A percentile compares a stretch with the other conserved stretches of the same genome.
Conservation (phyloP, 1,139 yeast species). For the Candida pseudoviswanathii region DNA sequence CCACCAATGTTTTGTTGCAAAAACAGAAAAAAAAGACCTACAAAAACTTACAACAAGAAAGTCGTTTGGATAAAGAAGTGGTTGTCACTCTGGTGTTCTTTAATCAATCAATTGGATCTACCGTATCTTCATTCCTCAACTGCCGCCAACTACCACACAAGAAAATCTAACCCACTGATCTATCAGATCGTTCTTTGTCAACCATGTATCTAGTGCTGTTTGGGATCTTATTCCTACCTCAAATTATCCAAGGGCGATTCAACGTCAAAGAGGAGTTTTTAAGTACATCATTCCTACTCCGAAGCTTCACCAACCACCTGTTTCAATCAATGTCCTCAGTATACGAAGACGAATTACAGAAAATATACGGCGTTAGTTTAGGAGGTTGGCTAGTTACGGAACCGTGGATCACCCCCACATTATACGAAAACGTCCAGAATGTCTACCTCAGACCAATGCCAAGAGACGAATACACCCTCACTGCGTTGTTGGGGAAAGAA, state of each 20-base stretch:
- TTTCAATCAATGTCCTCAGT: constrained; percentile 8
- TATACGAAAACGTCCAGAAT: constrained; percentile 20
- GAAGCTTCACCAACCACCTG: background rate
- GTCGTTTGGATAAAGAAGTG: too few relatives aligned
- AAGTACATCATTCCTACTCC: background rate
- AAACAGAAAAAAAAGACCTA: background rate
- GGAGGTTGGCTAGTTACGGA: constrained; percentile 34
- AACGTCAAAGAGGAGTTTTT: constrained; percentile 1
- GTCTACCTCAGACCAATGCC: constrained; percentile 18
- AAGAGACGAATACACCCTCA: constrained; percentile 24
- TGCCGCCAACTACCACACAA: background rate
- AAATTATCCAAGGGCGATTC: background rate
- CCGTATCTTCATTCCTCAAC: background rate
- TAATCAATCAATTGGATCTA: background rate
- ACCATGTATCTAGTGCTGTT: background rate
- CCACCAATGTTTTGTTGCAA: background rate
- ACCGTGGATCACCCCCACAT: constrained; percentile 29
- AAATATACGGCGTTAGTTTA: constrained; percentile 25
- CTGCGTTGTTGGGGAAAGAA: constrained; percentile 17
- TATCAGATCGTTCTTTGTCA: background rate
- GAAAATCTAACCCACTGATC: background rate
- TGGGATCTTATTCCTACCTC: constrained; percentile 5
- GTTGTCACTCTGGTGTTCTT: background rate
- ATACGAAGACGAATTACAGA: constrained; percentile 8
- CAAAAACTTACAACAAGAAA: background rate